phyloP scores from a whole-genome alignment of 129 eudicot genomes.

The Saussurea involucrata region DNA sequence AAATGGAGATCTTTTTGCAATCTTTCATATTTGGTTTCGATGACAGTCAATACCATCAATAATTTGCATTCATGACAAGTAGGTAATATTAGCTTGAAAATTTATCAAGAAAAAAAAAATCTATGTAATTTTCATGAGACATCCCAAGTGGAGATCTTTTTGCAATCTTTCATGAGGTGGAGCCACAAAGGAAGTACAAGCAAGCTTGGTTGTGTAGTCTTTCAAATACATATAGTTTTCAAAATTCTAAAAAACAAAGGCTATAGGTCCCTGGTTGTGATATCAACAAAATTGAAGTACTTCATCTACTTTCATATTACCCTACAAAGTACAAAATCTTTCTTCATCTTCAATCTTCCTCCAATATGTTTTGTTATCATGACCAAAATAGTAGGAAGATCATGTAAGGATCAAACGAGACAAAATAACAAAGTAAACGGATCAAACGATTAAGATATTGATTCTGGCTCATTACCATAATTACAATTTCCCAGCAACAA shows the following conservation, averaged over 20 bases:
- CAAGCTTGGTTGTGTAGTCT: not conserved
- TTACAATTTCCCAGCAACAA: no score
- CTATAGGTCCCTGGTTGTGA: no score
- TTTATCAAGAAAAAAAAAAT: no score
- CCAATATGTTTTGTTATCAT: not conserved
- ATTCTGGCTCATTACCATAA: no score
- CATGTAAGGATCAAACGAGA: not conserved
- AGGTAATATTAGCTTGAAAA: not conserved
- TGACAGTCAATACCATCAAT: not conserved
- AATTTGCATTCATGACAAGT: not conserved
- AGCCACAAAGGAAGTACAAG: conserved; percentile 9
- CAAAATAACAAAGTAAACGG: not conserved
- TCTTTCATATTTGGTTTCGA: not conserved
- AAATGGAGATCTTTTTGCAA: no score
- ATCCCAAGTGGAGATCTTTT: not conserved
- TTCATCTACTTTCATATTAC: conserved; percentile 8
- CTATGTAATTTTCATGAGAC: conserved; percentile 5
- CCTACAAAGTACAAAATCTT: not conserved
- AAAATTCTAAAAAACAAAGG: not conserved
- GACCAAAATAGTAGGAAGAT: conserved; percentile 1
- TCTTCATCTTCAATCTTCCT: not conserved
- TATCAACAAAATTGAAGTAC: conserved; percentile 2
- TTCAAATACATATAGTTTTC: not conserved
- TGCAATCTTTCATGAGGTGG: conserved; percentile 3
- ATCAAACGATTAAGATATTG: not conserved